Evolutionary conservation across 2,329 filamentous ascomycete species (phyloP).

Genomic region (Aaosphaeria pasadenensis): DNA sequence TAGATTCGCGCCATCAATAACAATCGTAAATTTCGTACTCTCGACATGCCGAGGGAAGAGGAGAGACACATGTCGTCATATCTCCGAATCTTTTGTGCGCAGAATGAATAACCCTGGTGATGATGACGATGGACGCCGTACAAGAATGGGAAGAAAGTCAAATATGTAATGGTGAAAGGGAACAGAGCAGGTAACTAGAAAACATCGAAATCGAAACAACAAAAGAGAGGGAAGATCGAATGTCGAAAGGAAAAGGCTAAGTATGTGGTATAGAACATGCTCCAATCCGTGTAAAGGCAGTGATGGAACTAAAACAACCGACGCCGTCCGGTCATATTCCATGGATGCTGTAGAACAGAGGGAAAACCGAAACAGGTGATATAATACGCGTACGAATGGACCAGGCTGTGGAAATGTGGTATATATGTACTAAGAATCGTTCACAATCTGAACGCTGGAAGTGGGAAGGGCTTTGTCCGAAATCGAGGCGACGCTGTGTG

Average conservation of each 20-base stretch:
- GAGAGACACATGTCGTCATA: too few species aligned
- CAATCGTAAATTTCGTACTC: too few species aligned
- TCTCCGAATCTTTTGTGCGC: too few species aligned
- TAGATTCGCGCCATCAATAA: too few species aligned
- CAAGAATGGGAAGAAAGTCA: background rate
- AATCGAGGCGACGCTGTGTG: constrained; percentile 19
- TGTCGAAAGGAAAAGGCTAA: background rate
- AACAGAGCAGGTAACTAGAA: too few species aligned
- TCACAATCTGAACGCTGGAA: constrained; percentile 15
- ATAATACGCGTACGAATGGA: too few species aligned
- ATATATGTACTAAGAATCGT: constrained; percentile 15
- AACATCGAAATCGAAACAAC: too few species aligned
- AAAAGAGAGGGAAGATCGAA: too few species aligned
- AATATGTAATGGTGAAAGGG: background rate
- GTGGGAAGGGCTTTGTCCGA: constrained; percentile 11
- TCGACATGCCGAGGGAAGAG: too few species aligned
- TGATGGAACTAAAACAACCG: background rate
- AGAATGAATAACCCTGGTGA: too few species aligned
- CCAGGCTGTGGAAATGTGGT: background rate
- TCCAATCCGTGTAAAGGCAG: background rate
- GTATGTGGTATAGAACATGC: background rate
- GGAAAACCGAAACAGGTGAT: background rate
- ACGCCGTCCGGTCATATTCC: background rate
- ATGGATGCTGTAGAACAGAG: background rate
- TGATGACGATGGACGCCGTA: background rate